These are phyloP conservation scores for Goffeauzyma gilvescens DNA, from an alignment of 768 basidiomycete genomes.

Conservation along the genomic window DNA sequence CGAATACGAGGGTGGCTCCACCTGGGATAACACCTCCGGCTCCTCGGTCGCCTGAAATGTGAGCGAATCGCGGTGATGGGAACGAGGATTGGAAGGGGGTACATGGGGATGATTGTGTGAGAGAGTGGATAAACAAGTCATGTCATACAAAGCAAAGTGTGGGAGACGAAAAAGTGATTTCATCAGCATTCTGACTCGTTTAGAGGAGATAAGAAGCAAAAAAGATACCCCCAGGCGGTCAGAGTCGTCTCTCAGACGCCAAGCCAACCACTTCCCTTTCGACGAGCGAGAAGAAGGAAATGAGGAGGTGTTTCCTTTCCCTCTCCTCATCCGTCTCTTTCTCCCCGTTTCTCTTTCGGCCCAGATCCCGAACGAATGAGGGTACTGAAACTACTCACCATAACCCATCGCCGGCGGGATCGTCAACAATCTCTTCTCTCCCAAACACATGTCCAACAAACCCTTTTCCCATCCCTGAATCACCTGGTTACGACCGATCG, in stretches of 20 bases:
- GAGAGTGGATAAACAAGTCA: too few species aligned
- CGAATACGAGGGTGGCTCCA: constrained; percentile 62
- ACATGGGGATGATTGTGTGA: too few species aligned
- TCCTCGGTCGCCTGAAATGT: constrained; percentile 46
- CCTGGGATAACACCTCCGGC: constrained; percentile 61
- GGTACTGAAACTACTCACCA: constrained; percentile 39
- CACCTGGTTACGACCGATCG: constrained; percentile 35
- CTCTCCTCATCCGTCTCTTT: neutral
- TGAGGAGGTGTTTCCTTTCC: neutral
- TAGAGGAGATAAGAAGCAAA: too few species aligned
- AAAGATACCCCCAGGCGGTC: too few species aligned
- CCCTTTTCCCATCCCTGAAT: constrained; percentile 34
- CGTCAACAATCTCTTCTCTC: constrained; percentile 71
- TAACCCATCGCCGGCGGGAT: constrained; percentile 67
- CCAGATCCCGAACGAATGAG: neutral
- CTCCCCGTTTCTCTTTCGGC: neutral
- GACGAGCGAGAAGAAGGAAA: neutral
- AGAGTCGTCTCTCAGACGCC: too few species aligned
- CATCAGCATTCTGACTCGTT: too few species aligned
- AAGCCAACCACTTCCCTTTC: too few species aligned
- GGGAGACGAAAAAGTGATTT: too few species aligned
- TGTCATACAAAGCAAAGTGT: neutral
- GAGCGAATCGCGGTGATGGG: too few species aligned
- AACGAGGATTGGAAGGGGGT: too few species aligned
- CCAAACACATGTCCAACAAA: constrained; percentile 51